Conservation (phyloP, 2,329 filamentous ascomycete species). For the Colletotrichum sansevieriae region DNA sequence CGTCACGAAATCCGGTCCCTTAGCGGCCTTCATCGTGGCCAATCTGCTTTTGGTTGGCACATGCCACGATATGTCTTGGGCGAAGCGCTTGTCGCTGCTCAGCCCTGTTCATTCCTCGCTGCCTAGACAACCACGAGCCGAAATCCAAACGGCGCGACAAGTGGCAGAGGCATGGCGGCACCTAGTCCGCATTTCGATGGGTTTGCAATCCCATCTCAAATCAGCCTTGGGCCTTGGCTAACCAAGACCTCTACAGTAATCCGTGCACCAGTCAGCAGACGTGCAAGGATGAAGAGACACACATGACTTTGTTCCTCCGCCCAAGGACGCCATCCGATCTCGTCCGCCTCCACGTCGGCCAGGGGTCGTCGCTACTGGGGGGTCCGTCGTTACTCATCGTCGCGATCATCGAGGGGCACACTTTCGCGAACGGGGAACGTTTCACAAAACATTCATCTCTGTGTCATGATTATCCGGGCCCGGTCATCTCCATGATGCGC, state of each 20-base stretch:
- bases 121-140: conserved; percentile 21
- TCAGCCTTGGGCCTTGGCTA: conserved; percentile 20
- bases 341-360: conserved; percentile 1
- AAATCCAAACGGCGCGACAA: background rate
- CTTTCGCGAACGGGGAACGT: conserved; percentile 34
- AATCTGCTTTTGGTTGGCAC: background rate
- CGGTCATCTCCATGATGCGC: conserved; percentile 18
- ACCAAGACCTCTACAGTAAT: background rate
- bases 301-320: conserved; percentile 5
- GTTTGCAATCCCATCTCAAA: conserved; percentile 8
- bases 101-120: conserved; percentile 32
- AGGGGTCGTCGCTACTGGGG: background rate
- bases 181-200: background rate
- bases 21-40: background rate
- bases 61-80: conserved; percentile 14
- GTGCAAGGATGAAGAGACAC: conserved; percentile 1
- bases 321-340: conserved; percentile 28
- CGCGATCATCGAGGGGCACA: conserved; percentile 9
- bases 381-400: background rate
- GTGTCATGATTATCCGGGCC: conserved; percentile 33
- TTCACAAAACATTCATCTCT: conserved; percentile 40
- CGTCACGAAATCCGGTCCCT: conserved; percentile 11
- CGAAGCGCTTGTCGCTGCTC: conserved; percentile 19
- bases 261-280: conserved; percentile 1
- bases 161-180: conserved; percentile 6